Percentiles rank a stretch among this genome's conserved stretches.
phyloP scores from a whole-genome alignment of 2,329 filamentous ascomycete genomes.

The Colletotrichum acutatum region DNA sequence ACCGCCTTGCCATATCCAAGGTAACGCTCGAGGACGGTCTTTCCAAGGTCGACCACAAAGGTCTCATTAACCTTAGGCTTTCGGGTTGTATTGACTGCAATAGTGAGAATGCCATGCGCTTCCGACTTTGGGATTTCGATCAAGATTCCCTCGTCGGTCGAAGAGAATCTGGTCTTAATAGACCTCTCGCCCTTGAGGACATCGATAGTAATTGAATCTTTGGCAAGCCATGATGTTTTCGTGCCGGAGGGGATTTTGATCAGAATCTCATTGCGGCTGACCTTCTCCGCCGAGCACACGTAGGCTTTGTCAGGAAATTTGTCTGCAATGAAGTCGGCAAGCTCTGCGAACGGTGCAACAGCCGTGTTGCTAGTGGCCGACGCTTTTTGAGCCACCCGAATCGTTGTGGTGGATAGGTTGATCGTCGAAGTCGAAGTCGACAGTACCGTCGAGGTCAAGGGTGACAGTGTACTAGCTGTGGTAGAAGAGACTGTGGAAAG shows the following conservation, averaged over 20 bases:
- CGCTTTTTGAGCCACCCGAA: slow-evolving; percentile 42
- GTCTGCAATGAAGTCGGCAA: slow-evolving; percentile 55
- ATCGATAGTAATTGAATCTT: slow-evolving; percentile 66
- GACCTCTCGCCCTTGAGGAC: slow-evolving; percentile 60
- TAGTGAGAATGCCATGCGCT: slow-evolving; percentile 66
- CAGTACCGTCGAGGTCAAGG: slow-evolving; percentile 1
- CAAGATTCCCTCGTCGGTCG: slow-evolving; percentile 61
- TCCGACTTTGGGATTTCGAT: slow-evolving; percentile 64
- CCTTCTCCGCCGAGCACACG: slow-evolving; percentile 58
- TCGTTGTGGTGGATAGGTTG: slow-evolving; percentile 49
- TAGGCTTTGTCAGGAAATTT: slow-evolving; percentile 44
- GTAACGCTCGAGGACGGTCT: slow-evolving; percentile 55
- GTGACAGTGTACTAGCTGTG: background rate
- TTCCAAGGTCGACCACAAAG: slow-evolving; percentile 70
- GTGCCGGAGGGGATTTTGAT: slow-evolving; percentile 62
- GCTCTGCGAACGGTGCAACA: slow-evolving; percentile 51
- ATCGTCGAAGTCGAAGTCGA: slow-evolving; percentile 47
- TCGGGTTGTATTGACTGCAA: slow-evolving; percentile 67
- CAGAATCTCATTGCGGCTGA: slow-evolving; percentile 62
- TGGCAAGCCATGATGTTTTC: slow-evolving; percentile 66
- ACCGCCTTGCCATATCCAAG: slow-evolving; percentile 57
- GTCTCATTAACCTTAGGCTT: slow-evolving; percentile 71
- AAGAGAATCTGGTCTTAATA: slow-evolving; percentile 60
- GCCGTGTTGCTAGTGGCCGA: slow-evolving; percentile 41
- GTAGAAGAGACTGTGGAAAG: slow-evolving; percentile 7